Percentiles rank a stretch among this genome's conserved stretches.
These are phyloP conservation scores for Eutrema heterophyllum DNA, from an alignment of 345 rosid genomes.

Conservation along the genomic window DNA sequence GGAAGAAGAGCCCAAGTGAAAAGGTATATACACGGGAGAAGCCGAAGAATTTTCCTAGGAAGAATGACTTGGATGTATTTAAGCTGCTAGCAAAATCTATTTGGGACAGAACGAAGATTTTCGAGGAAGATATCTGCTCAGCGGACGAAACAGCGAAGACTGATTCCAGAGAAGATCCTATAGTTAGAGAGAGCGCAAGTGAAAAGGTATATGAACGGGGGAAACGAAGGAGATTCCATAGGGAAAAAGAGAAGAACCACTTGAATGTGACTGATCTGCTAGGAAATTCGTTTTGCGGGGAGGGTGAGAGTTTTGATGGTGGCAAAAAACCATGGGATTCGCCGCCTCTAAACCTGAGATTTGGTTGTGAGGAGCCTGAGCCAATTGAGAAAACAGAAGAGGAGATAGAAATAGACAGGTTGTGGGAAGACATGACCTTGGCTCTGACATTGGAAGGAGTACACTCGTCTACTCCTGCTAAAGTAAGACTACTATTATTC, in stretches of 20 bases:
- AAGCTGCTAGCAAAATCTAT: constrained; percentile 17
- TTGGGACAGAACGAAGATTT: constrained; percentile 4
- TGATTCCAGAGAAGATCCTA: constrained; percentile 6
- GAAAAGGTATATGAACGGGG: constrained; percentile 5
- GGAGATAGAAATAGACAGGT: constrained; percentile 39
- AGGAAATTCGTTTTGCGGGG: not conserved
- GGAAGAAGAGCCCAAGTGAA: not conserved
- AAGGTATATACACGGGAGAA: not conserved
- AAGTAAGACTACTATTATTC: constrained; percentile 32
- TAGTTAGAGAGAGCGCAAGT: not conserved
- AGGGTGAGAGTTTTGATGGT: not conserved
- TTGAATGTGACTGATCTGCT: not conserved
- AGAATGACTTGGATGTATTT: constrained; percentile 5
- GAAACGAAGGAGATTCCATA: constrained; percentile 4
- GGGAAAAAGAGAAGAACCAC: constrained; percentile 8
- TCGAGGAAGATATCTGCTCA: not conserved
- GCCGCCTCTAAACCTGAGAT: constrained; percentile 39
- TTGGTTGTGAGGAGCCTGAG: constrained; percentile 35
- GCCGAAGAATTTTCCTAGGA: not conserved
- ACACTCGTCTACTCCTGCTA: constrained; percentile 9
- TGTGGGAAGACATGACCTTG: constrained; percentile 58
- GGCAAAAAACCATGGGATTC: not conserved
- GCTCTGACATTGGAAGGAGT: constrained; percentile 30
- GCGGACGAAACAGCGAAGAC: not conserved
- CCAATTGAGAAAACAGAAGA: constrained; percentile 41